Base-by-base conservation (phyloP, 306 rosid genomes). In the Casuarina glauca region DNA sequence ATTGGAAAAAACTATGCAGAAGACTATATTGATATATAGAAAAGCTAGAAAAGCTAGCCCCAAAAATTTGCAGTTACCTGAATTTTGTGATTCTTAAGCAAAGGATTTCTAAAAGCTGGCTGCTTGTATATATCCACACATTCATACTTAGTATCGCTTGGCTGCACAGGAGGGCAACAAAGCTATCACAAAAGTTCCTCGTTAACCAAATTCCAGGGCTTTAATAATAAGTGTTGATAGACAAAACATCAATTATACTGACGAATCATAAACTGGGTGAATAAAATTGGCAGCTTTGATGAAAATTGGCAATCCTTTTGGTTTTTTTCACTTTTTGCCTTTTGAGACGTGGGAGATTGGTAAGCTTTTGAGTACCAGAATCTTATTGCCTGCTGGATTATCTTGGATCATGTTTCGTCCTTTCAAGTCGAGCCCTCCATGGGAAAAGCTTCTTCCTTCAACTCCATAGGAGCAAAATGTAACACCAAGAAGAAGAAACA, bases 41-140 rank as follows among this genome's bases (percentile, higher is more conserved):
- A 26, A 26, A 0, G 32, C 1, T 26, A 26, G 32, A 26, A 26
- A 26, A 0, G 32, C 32, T 26, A 26, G 32, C 32, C 32, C 1
- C 32, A 26, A 26, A 46, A 6, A 48, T 78, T 54, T 54, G 61
- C 0, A 53, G 6, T 45, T 26, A 83, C 81, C 83, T 79, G 81
- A n/a, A 79, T 79, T 48, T 39, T 76, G 44, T 79, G 83, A 64
- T 79, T 83, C 67, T 75, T 83, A 19, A 76, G 79, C 69, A 76
- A 4, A 60, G 73, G 81, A 83, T 83, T 81, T 42, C 67, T 68
- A 60, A 83, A 80, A 32, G 81, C 80, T 48, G 52, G 81, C 42
- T 43, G 81, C 74, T 75, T 76, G 75, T 83, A 76, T 49, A 83
- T 79, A 48, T 79, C 83, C 80, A 72, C 62, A 52, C 87, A 76